phyloP scores from a whole-genome alignment of 169 alveolate genomes.

The Plasmodium inui region DNA sequence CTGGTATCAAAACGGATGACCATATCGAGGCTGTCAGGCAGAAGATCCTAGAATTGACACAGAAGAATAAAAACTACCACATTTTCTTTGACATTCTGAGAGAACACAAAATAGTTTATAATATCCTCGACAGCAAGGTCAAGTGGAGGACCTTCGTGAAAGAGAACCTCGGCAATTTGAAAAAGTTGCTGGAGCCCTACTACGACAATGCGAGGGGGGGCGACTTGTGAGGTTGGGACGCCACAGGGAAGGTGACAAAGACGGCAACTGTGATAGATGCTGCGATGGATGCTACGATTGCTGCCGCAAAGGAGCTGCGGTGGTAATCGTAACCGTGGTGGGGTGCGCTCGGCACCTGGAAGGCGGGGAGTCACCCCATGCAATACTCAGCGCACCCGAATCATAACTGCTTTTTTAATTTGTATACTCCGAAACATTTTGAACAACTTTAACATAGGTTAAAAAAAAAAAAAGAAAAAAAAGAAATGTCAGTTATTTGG shows the following conservation, averaged over 20 bases:
- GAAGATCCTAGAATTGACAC: conserved; percentile 13
- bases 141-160: conserved; percentile 18
- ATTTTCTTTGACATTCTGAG: conserved; percentile 13
- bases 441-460: neutral
- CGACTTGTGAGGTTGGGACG: neutral
- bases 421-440: neutral
- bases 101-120: neutral
- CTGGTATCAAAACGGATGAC: conserved; percentile 12
- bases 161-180: neutral
- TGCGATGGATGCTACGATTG: too few species aligned
- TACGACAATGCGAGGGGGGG: neutral
- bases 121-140: neutral
- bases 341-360: too few species aligned
- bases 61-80: conserved; percentile 24
- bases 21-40: conserved; percentile 17
- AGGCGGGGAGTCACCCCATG: too few species aligned
- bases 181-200: conserved; percentile 4
- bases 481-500: neutral
- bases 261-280: neutral
- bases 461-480: neutral
- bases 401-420: neutral
- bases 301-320: too few species aligned
- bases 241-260: too few species aligned
- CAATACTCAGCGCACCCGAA: neutral
- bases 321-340: neutral